Evolutionary conservation across 306 rosid species (phyloP), one percentile per base, ranked within the genome.

Genomic region (Purshia tridentata): DNA sequence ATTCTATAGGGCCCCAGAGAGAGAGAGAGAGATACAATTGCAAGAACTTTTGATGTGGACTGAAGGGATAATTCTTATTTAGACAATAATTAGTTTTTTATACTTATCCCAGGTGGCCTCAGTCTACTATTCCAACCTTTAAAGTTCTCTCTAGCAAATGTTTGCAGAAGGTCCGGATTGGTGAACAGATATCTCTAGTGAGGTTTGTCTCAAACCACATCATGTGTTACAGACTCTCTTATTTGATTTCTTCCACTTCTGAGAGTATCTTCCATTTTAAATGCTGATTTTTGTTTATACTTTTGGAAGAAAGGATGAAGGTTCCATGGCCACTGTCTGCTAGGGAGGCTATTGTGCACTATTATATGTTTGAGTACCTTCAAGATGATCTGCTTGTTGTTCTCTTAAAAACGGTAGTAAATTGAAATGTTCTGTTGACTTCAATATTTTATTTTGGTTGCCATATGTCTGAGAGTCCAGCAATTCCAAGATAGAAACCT

Each of bases 281-380:
- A 78, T 61, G 64, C 85, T 88, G 80, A 86, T 58, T 73, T 78
- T 86, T 65, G 74, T 78, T 62, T 67, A 71, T 78, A 67, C 86
- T 91, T 80, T 82, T 85, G 96, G 83, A 88, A 91, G 95, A 78
- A 91, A 94, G 98, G 92, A 56, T 91, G 90, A 94, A 94, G 89
- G 73, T 88, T 75, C 76, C 98, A 3, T 95, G 98, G 99, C 99
- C 99, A 2, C 85, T 91, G 73, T 88, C 99, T 16, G 61, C 88
- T 49, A 95, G 99, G 88, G 99, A 95, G 81, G 92, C 88, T 40
- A 54, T 90, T 60, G 72, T 90, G 65, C 98, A 91, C 80, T 90
- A 77, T 79, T 88, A 90, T 83, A 62, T 87, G 80, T 91, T 95
- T 61, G 99, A 95, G 81, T 95, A 95, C 81, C 70, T 79, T 71